Base-by-base conservation (phyloP, 306 rosid species). In the Lablab purpureus region DNA sequence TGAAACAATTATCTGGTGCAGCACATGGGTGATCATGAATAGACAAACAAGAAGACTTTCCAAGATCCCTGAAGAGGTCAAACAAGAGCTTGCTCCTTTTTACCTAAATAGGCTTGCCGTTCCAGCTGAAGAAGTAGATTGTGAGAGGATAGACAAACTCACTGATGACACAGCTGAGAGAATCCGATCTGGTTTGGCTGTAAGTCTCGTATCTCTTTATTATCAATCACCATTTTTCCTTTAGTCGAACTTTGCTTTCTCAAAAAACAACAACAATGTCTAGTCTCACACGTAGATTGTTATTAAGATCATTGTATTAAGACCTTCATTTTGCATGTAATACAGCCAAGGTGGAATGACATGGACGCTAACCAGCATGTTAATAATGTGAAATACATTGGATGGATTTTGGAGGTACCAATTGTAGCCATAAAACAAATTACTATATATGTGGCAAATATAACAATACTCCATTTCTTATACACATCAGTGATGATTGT, bases 331-430 rank as follows among this genome's bases (percentile, higher is more conserved):
- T 8, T 27, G 11, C 10, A 7, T 69, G 14, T 7, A 65, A 34
- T 54, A 19, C 87, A 94, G 97, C 97, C 99, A 14, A 91, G 98
- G 87, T 92, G 99, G 99, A 95, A 89, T 22, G 99, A 95, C 81
- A 92, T 95, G 98, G 97, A 95, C 82, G 99, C 90, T 43, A 95
- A 95, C 81, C 99, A 92, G 71, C 99, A 95, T 37, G 99, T 95
- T 7, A 95, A 95, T 87, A 95, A 95, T 70, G 99, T 92, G 51
- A 95, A 88, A 83, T 95, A 92, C 88, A 95, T 95, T 2, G 97
- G 94, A n/a, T 95, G 99, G 99, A 89, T 95, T 80, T 86, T 95
- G 21, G 97, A 95, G 99, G 98, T 91, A 88, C 18, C 6, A 36
- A 67, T 65, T 65, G 6, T 6, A 27, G 19, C 13, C 1, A 59